Conservation (phyloP, 2,329 filamentous ascomycete genomes). For the Cladosporium sphaerospermum region DNA sequence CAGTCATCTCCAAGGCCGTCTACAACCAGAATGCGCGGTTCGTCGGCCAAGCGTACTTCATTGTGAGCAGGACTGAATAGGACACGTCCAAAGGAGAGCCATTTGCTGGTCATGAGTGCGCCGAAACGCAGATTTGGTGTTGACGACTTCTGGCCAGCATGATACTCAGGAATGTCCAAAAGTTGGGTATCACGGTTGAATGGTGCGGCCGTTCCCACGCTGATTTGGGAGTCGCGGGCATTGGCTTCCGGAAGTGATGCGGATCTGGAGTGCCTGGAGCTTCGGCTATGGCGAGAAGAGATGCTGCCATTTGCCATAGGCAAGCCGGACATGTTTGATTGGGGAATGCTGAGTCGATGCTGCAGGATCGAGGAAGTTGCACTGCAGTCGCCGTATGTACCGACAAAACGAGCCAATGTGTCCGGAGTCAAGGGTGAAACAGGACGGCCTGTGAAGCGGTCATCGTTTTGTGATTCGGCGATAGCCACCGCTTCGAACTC, state of each 20-base stretch:
- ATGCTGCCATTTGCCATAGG: constrained; percentile 15
- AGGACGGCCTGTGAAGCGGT: constrained; percentile 1
- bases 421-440: constrained; percentile 36
- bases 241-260: constrained; percentile 24
- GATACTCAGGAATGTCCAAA: constrained; percentile 34
- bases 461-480: neutral
- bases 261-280: constrained; percentile 25
- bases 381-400: constrained; percentile 43
- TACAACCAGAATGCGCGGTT: constrained; percentile 66
- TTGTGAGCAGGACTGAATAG: constrained; percentile 74
- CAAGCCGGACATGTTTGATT: neutral
- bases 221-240: constrained; percentile 17
- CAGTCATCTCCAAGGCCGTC: constrained; percentile 86
- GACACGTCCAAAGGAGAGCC: constrained; percentile 78
- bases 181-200: constrained; percentile 53
- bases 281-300: constrained; percentile 23
- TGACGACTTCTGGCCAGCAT: constrained; percentile 32
- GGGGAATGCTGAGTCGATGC: constrained; percentile 1
- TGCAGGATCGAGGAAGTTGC: constrained; percentile 28
- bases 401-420: constrained; percentile 49
- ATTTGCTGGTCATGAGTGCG: constrained; percentile 80
- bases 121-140: constrained; percentile 72
- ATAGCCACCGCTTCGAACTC: neutral
- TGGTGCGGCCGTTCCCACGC: constrained; percentile 16
- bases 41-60: constrained; percentile 53